Conservation (phyloP, 1,139 yeast species). For the Protomyces lactucae-debilis region DNA sequence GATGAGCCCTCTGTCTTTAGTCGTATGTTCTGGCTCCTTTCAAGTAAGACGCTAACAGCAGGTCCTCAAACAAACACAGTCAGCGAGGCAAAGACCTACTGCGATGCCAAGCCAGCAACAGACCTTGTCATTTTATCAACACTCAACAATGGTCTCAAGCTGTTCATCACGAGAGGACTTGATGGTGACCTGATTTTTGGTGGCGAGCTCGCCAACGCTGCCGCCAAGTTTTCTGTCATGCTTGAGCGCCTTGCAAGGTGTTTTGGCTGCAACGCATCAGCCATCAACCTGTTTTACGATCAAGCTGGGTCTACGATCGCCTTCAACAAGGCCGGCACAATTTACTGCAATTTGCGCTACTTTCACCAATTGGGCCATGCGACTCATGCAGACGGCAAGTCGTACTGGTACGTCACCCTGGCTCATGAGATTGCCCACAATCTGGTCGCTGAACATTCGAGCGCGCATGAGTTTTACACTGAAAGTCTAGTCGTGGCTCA, state of each 20-base stretch:
- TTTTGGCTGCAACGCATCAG: slow-evolving; percentile 30
- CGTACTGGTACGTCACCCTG: slow-evolving; percentile 41
- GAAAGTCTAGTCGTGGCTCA: slow-evolving; percentile 33
- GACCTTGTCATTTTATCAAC: slow-evolving; percentile 3
- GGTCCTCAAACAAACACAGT: slow-evolving; percentile 2
- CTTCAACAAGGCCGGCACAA: slow-evolving; percentile 41
- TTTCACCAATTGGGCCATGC: slow-evolving; percentile 32
- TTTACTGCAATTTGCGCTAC: slow-evolving; percentile 42
- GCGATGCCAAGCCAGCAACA: slow-evolving; percentile 17
- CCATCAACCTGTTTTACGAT: slow-evolving; percentile 39
- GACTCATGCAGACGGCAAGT: slow-evolving; percentile 13
- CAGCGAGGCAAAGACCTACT: slow-evolving; percentile 21
- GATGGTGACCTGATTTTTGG: background rate
- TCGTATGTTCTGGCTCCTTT: background rate
- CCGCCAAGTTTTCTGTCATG: slow-evolving; percentile 17
- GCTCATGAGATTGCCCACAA: slow-evolving; percentile 47
- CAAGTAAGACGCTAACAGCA: background rate
- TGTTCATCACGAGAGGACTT: slow-evolving; percentile 1
- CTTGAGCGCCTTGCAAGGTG: slow-evolving; percentile 32
- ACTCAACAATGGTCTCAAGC: slow-evolving; percentile 9
- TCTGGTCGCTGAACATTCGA: slow-evolving; percentile 40
- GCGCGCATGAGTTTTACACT: slow-evolving; percentile 41
- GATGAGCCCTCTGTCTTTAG: slow-evolving; percentile 4
- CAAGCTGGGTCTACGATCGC: slow-evolving; percentile 37
- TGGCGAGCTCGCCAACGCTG: background rate